Evolutionary conservation across 495 filamentous ascomycete genomes (phyloP), one percentile per base, ranked within the genome.

Genomic region (Tuber aestivum): DNA sequence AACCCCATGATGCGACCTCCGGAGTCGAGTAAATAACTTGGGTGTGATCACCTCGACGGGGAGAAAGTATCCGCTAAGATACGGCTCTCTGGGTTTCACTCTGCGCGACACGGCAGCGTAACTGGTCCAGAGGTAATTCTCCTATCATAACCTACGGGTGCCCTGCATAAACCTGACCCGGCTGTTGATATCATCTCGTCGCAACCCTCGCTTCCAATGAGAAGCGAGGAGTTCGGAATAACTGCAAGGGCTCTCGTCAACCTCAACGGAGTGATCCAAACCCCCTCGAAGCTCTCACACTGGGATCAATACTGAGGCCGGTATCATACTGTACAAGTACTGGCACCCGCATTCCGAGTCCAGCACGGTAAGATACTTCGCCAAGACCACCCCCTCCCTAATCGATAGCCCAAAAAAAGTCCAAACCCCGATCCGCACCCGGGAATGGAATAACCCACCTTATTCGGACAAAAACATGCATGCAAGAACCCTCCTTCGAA

Each of bases 61-160:
- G 56, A 65, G 56, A 65, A 32, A 65, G 27, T 32, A 65, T 65
- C 56, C 56, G 56, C 56, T 18, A 65, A 65, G 56, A n/a, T 56
- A n/a, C 18, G 2, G 23, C n/a, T n/a, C n/a, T n/a, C n/a, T n/a
- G n/a, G n/a, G n/a, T n/a, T n/a, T n/a, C n/a, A n/a, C n/a, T n/a
- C n/a, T n/a, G n/a, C n/a, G n/a, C n/a, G n/a, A n/a, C n/a, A n/a
- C n/a, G n/a, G n/a, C n/a, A n/a, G n/a, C n/a, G n/a, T n/a, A n/a
- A n/a, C n/a, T n/a, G n/a, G n/a, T n/a, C n/a, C n/a, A n/a, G n/a
- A n/a, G n/a, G n/a, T n/a, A n/a, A n/a, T n/a, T n/a, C n/a, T n/a
- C n/a, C n/a, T n/a, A n/a, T n/a, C n/a, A n/a, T 42, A 42, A 42
- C 41, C 0, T 50, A n/a, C 48, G 21, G 48, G 48, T n/a, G 4